Evolutionary conservation across 805 yeast species (phyloP).

Genomic region (Candida jianshihensis): DNA sequence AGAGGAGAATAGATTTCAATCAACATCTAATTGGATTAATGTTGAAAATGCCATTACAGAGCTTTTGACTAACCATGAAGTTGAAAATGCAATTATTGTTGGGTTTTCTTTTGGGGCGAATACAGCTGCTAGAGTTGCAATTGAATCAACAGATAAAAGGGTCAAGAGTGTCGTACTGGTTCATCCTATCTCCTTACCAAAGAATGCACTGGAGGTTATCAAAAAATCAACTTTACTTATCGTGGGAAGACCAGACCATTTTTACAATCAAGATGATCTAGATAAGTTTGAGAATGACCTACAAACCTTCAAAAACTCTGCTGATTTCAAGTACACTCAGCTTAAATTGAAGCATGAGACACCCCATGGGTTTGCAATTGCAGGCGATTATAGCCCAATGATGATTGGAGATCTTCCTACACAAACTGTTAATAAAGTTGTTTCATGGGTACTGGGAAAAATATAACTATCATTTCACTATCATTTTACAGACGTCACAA

Average conservation of each 20-base stretch:
- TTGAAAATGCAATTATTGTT: slow-evolving; percentile 13
- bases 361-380: slow-evolving; percentile 37
- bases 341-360: slow-evolving; percentile 18
- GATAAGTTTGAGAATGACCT: slow-evolving; percentile 8
- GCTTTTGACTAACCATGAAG: slow-evolving; percentile 12
- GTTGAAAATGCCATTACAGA: slow-evolving; percentile 14
- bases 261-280: slow-evolving; percentile 10
- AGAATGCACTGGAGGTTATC: slow-evolving; percentile 7
- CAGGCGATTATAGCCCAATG: slow-evolving; percentile 30
- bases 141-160: slow-evolving; percentile 10
- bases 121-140: slow-evolving; percentile 14
- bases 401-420: slow-evolving; percentile 26
- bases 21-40: slow-evolving; percentile 15
- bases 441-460: slow-evolving; percentile 16
- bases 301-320: slow-evolving; percentile 4
- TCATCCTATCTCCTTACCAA: slow-evolving; percentile 19
- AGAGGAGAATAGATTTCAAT: slow-evolving; percentile 8
- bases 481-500: too few species aligned
- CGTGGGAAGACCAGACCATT: slow-evolving; percentile 14
- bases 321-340: slow-evolving; percentile 10
- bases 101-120: slow-evolving; percentile 23
- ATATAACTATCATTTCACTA: slow-evolving; percentile 3
- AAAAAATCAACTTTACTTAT: slow-evolving; percentile 12
- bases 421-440: slow-evolving; percentile 12
- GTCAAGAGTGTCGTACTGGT: slow-evolving; percentile 16